Base-by-base conservation (phyloP, 495 filamentous ascomycete species). In the Daldinia grandis region DNA sequence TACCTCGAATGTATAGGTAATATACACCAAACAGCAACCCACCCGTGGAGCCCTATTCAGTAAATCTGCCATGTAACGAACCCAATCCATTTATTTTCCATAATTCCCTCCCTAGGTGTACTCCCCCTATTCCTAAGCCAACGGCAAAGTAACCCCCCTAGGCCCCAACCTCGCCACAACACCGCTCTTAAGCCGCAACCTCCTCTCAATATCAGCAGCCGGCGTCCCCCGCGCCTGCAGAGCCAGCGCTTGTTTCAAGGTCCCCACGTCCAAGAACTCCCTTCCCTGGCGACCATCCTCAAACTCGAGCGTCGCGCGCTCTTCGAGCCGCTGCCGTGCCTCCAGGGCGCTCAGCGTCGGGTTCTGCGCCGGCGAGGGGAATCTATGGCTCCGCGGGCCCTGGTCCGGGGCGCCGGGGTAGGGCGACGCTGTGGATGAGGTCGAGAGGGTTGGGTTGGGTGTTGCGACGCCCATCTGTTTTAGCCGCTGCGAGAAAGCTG, bases 361-460 rank as follows among this genome's bases (percentile, higher is more conserved):
- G 56, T 84, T 85, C 30, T 67, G 72, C 0, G 62, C 19, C 0
- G 78, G 35, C 2, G 78, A 37, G 7, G 81, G 75, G 62, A 72
- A 83, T 1, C 7, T 56, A 5, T 76, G 74, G 0, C 68, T 58
- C 0, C 54, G 58, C 9, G 66, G 60, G 4, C 53, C 72, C 53
- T 8, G 54, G 40, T 47, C 63, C 37, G 63, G 25, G 50, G 55
- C 66, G 33, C 55, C 59, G 5, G 72, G 58, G 17, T 72, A 55
- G 0, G 75, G 53, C 0, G 72, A 64, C 3, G 78, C 81, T n/a
- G 77, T 85, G 1, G 82, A 84, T 0, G 83, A 83, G 7, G 79
- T 75, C 9, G 83, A 85, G 19, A 76, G 76, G 15, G 79, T 84
- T 5, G 83, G 83, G 44, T 81, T 81, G 6, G 83, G 83, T n/a